These are phyloP conservation scores for Rehmannia glutinosa DNA, from an alignment of 257 asterid species.

Conservation along the genomic window DNA sequence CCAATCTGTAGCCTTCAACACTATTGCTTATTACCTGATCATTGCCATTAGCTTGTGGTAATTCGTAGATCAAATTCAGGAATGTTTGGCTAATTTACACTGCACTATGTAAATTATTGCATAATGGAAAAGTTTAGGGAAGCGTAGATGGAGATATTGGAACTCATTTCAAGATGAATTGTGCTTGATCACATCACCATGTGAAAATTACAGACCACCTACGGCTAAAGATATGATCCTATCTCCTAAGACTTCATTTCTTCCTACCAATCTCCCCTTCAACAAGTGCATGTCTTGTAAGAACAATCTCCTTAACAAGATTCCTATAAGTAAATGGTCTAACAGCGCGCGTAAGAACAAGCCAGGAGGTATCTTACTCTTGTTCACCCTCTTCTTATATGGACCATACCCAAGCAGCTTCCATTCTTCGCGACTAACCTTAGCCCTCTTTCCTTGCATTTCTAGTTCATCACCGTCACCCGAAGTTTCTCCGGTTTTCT, in stretches of 20 bases:
- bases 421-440: conserved; percentile 71
- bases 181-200: background rate
- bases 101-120: background rate
- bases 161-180: background rate
- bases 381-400: conserved; percentile 52
- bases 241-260: conserved; percentile 34
- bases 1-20: background rate
- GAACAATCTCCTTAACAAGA: conserved; percentile 87
- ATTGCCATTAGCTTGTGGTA: no score
- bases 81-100: background rate
- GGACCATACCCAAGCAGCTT: conserved; percentile 67
- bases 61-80: background rate
- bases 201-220: background rate
- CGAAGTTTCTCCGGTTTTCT: background rate
- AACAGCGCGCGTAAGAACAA: conserved; percentile 78
- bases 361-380: conserved; percentile 75
- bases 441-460: conserved; percentile 62
- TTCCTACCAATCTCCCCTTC: conserved; percentile 73
- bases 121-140: no score
- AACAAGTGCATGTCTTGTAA: conserved; percentile 72
- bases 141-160: background rate
- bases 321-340: conserved; percentile 84
- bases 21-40: background rate
- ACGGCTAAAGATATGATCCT: no score
- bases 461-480: conserved; percentile 64